Percentiles rank a stretch among this genome's conserved stretches.
Conservation (phyloP, 176 grass and related monocot species). For the Luzula sylvatica region DNA sequence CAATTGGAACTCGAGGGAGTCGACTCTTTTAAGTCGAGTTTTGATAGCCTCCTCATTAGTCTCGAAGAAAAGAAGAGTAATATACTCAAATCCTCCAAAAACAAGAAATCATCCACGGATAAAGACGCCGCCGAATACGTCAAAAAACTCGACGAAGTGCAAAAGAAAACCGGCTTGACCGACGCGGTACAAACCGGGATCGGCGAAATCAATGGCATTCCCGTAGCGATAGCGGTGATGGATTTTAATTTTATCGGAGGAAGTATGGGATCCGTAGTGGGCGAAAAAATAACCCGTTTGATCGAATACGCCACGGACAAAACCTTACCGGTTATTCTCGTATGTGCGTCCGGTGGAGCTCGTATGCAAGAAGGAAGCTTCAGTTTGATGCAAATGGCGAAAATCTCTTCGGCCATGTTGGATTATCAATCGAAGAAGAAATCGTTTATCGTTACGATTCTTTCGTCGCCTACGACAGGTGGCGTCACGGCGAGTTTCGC, state of each 20-base stretch:
- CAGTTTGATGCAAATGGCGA: slow-evolving; percentile 12
- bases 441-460: slow-evolving; percentile 1
- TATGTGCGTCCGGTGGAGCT: slow-evolving; percentile 10
- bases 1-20: slow-evolving; percentile 65
- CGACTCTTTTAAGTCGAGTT: slow-evolving; percentile 78
- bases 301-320: neutral
- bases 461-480: slow-evolving; percentile 7
- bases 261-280: slow-evolving; percentile 8
- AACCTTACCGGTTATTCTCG: neutral
- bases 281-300: slow-evolving; percentile 10
- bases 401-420: slow-evolving; percentile 12
- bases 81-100: no score
- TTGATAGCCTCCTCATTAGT: slow-evolving; percentile 65
- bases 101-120: no score
- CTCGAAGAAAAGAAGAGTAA: slow-evolving; percentile 72
- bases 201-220: neutral
- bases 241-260: neutral
- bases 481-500: slow-evolving; percentile 6
- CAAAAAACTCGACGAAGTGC: neutral
- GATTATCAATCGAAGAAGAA: slow-evolving; percentile 7
- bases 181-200: neutral
- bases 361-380: slow-evolving; percentile 12
- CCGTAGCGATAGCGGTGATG: neutral
- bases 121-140: no score
- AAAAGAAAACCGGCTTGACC: neutral